Base-by-base conservation (phyloP, 2,329 filamentous ascomycete species). In the Penicillium sumatraense region DNA sequence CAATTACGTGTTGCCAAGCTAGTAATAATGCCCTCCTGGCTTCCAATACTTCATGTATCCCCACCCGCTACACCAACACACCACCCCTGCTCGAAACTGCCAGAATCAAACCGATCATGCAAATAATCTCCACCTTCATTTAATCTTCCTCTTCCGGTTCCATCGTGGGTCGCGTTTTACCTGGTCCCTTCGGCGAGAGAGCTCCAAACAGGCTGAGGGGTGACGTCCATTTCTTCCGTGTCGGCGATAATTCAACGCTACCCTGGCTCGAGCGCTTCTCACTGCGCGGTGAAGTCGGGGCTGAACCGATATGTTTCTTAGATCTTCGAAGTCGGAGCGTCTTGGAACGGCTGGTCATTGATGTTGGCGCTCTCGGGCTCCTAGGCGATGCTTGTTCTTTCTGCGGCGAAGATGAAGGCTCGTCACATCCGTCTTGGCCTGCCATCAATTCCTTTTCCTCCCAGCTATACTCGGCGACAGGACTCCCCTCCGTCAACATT, bases 211-310 rank as follows among this genome's bases (percentile, higher is more conserved):
- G 14, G 35, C 45, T 54, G 26, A 51, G 58, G 4, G 63, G 48
- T 18, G 62, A 57, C 11, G 49, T 38, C 63, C 63, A 66, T 38
- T 64, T 66, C 47, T 57, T 64, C n/a, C 60, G 58, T 10, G 54
- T 52, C 2, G 54, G 56, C 26, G 57, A 51, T 13, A 41, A 29
- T n/a, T 59, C 59, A 13, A 44, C 54, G 31, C 49, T 57, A 10
- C 62, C 61, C 21, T 56, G 55, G 24, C 57, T 62, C 9, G 21
- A 38, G 20, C 44, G 40, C 41, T 59, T 58, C 29, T 65, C 62
- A 21, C 53, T 56, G 20, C 50, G 62, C 13, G 59, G 54, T 6
- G 59, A 60, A 8, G 58, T 55, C 4, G 58, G 51, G 5, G 35
- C 41, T 16, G 60, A 44, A 2, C 51, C 50, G 3, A 24, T 40